Percentiles rank a stretch among this genome's conserved stretches.
These are phyloP conservation scores for Alliaria petiolata DNA, from an alignment of 345 rosid species.

Conservation along the genomic window DNA sequence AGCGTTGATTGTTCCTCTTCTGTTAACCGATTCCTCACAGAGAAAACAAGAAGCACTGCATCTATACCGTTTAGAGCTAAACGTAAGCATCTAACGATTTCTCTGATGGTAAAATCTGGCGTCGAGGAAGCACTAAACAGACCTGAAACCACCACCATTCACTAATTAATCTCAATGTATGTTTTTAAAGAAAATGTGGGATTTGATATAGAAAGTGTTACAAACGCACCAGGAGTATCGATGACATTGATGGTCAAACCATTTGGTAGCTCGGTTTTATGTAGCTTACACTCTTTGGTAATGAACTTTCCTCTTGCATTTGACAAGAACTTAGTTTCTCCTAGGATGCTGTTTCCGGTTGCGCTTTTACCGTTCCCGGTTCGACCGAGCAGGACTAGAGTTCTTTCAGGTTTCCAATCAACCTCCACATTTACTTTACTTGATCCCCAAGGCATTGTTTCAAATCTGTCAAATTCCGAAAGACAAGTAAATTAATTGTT, in stretches of 20 bases:
- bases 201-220: background rate
- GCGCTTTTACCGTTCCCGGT: slow-evolving; percentile 96
- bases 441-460: background rate
- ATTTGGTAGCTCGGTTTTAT: slow-evolving; percentile 33
- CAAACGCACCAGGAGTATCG: slow-evolving; percentile 76
- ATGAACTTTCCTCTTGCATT: slow-evolving; percentile 39
- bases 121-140: slow-evolving; percentile 23
- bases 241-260: slow-evolving; percentile 78
- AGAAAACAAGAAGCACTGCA: slow-evolving; percentile 31
- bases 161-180: background rate
- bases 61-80: slow-evolving; percentile 24
- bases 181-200: background rate
- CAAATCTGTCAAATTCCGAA: background rate
- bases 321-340: slow-evolving; percentile 57
- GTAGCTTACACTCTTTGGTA: slow-evolving; percentile 24
- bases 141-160: slow-evolving; percentile 9
- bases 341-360: slow-evolving; percentile 80
- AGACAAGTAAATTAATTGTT: background rate
- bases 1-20: slow-evolving; percentile 27
- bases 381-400: slow-evolving; percentile 69
- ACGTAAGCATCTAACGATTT: slow-evolving; percentile 21
- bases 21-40: slow-evolving; percentile 22
- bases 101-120: slow-evolving; percentile 20
- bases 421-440: background rate
- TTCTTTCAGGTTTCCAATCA: slow-evolving; percentile 25